These are phyloP conservation scores for Ophiognomonia clavigignenti-juglandacearum DNA, from an alignment of 2,329 filamentous ascomycete genomes.

Conservation along the genomic window DNA sequence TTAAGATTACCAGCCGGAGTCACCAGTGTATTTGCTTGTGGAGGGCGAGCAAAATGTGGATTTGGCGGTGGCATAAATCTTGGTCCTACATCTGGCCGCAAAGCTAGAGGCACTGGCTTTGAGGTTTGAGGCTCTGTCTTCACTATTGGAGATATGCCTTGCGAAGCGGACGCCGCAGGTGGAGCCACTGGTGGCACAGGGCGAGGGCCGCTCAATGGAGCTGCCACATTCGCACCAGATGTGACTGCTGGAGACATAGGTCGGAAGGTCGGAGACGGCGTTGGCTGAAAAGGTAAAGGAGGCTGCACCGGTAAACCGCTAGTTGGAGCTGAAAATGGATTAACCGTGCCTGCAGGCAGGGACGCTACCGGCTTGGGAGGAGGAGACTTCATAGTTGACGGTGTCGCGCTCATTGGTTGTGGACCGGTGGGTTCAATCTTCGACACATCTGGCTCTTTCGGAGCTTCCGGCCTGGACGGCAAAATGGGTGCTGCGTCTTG, in stretches of 20 bases:
- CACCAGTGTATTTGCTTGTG: slow-evolving; percentile 20
- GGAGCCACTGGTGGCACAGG: slow-evolving; percentile 3
- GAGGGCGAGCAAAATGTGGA: slow-evolving; percentile 11
- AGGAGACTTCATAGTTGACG: neutral
- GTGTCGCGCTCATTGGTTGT: neutral
- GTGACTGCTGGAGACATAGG: slow-evolving; percentile 6
- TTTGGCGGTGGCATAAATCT: slow-evolving; percentile 17
- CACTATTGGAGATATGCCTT: slow-evolving; percentile 2
- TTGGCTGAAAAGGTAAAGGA: slow-evolving; percentile 18
- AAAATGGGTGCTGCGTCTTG: slow-evolving; percentile 1
- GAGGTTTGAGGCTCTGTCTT: slow-evolving; percentile 12
- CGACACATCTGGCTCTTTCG: slow-evolving; percentile 11
- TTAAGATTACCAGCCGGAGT: slow-evolving; percentile 22
- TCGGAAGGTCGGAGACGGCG: slow-evolving; percentile 2
- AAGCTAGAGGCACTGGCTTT: slow-evolving; percentile 9
- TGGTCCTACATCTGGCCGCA: slow-evolving; percentile 14
- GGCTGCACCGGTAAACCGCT: slow-evolving; percentile 17
- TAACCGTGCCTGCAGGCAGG: slow-evolving; percentile 6
- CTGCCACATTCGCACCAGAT: neutral
- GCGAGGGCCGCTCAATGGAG: neutral
- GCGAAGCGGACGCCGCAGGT: neutral
- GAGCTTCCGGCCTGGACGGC: neutral
- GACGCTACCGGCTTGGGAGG: neutral
- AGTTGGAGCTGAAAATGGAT: slow-evolving; percentile 19
- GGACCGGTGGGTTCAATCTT: slow-evolving; percentile 10